Conservation (phyloP, 2,329 filamentous ascomycete species). For the Stagonosporopsis chrysanthemi region DNA sequence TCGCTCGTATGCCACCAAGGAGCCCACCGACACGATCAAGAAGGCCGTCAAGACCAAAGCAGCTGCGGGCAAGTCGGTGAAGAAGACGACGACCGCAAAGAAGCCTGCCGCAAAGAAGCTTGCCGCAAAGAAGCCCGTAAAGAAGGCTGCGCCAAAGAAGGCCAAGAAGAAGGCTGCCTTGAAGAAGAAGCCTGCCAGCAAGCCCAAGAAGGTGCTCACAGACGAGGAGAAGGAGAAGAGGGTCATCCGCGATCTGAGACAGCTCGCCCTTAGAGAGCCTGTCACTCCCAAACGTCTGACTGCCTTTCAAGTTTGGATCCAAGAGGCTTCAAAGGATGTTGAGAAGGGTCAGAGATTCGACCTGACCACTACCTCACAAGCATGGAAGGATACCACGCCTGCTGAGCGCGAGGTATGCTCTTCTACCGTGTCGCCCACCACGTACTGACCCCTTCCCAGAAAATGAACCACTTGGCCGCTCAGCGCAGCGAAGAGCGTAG, state of each 20-base stretch:
- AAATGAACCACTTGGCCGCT: slow-evolving; percentile 60
- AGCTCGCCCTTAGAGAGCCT: slow-evolving; percentile 49
- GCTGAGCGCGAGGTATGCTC: slow-evolving; percentile 47
- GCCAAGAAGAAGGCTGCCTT: slow-evolving; percentile 25
- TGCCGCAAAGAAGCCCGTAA: slow-evolving; percentile 35
- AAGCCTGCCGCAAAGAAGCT: slow-evolving; percentile 22
- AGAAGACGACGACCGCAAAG: slow-evolving; percentile 28
- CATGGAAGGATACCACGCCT: slow-evolving; percentile 41
- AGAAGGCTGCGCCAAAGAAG: slow-evolving; percentile 34
- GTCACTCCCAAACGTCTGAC: neutral
- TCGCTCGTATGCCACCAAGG: slow-evolving; percentile 48
- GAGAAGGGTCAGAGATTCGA: neutral
- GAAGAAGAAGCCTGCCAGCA: too few species aligned
- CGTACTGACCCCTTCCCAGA: slow-evolving; percentile 49
- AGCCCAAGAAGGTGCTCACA: too few species aligned
- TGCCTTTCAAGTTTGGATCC: slow-evolving; percentile 38
- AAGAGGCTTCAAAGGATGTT: slow-evolving; percentile 26
- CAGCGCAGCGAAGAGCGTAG: slow-evolving; percentile 55
- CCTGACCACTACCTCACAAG: slow-evolving; percentile 6
- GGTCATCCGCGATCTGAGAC: slow-evolving; percentile 44
- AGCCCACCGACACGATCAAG: slow-evolving; percentile 41
- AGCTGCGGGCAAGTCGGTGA: slow-evolving; percentile 30
- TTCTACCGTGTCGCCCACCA: neutral
- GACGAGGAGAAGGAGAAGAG: slow-evolving; percentile 29
- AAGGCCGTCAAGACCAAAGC: slow-evolving; percentile 35